A percentile compares a stretch with the other conserved stretches of the same genome.
Conservation (phyloP, 2,329 filamentous ascomycete species). For the Claviceps pazoutovae region DNA sequence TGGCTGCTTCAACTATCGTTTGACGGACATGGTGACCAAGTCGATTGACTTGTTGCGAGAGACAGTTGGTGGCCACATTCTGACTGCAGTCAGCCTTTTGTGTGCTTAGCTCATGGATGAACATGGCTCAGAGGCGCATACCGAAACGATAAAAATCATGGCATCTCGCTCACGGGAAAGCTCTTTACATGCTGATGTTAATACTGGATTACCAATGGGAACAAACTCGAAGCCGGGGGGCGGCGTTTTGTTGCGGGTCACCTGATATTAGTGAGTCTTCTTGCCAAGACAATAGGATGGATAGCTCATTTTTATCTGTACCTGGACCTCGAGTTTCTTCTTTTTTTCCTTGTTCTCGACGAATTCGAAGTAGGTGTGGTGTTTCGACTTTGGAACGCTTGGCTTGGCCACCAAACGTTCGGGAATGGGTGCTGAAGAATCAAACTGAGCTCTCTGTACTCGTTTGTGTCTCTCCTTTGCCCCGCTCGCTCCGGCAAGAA, state of each 20-base stretch:
- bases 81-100: slow-evolving; percentile 2
- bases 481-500: slow-evolving; percentile 16
- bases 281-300: slow-evolving; percentile 5
- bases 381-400: slow-evolving; percentile 33
- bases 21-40: slow-evolving; percentile 47
- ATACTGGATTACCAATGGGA: slow-evolving; percentile 45
- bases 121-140: slow-evolving; percentile 16
- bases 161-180: slow-evolving; percentile 46
- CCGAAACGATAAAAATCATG: slow-evolving; percentile 54
- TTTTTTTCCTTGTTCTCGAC: slow-evolving; percentile 51
- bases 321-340: slow-evolving; percentile 49
- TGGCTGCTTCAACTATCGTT: slow-evolving; percentile 44
- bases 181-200: slow-evolving; percentile 50
- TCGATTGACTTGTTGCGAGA: slow-evolving; percentile 41
- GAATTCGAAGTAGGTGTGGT: slow-evolving; percentile 50
- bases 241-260: slow-evolving; percentile 35
- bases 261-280: slow-evolving; percentile 26
- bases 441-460: slow-evolving; percentile 18
- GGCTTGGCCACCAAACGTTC: slow-evolving; percentile 24
- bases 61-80: slow-evolving; percentile 19
- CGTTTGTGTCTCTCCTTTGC: slow-evolving; percentile 23
- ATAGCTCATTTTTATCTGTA: slow-evolving; percentile 20
- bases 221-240: slow-evolving; percentile 51
- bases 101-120: neutral
- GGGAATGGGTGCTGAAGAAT: slow-evolving; percentile 20